Evolutionary conservation across 495 filamentous ascomycete species (phyloP).

Genomic region (Penicillium coffeae): DNA sequence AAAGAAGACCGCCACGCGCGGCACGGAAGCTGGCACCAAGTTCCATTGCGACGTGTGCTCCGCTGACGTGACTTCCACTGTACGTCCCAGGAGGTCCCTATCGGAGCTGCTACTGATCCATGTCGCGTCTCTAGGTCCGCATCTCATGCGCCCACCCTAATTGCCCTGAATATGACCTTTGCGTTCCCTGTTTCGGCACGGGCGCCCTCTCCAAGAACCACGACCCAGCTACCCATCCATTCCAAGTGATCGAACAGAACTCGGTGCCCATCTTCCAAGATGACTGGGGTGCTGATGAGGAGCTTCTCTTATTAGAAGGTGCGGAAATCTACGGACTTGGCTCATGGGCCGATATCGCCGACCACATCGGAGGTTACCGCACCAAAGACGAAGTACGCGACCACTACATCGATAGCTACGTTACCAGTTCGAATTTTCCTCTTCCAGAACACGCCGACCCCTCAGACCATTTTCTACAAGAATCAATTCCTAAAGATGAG

Average conservation of each 20-base stretch:
- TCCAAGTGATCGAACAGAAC: slow-evolving; percentile 94
- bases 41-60: slow-evolving; percentile 96
- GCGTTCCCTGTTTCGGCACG: slow-evolving; percentile 88
- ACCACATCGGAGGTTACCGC: slow-evolving; percentile 94
- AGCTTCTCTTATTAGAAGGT: slow-evolving; percentile 86
- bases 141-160: slow-evolving; percentile 80
- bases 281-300: slow-evolving; percentile 97
- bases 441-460: slow-evolving; percentile 81
- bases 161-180: slow-evolving; percentile 95
- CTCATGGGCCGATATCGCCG: slow-evolving; percentile 96
- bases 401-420: slow-evolving; percentile 85
- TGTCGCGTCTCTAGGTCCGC: slow-evolving; percentile 61
- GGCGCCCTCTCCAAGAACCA: slow-evolving; percentile 75
- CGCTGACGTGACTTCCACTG: slow-evolving; percentile 90
- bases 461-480: slow-evolving; percentile 67
- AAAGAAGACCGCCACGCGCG: slow-evolving; percentile 87
- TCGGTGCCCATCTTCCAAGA: slow-evolving; percentile 92
- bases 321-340: slow-evolving; percentile 97
- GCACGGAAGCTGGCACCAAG: slow-evolving; percentile 88
- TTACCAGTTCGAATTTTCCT: slow-evolving; percentile 79
- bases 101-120: not conserved
- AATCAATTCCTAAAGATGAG: slow-evolving; percentile 78
- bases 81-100: too few species aligned
- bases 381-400: slow-evolving; percentile 91
- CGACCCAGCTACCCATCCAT: slow-evolving; percentile 78